phyloP scores from a whole-genome alignment of 441 rosid genomes.

The Arabidopsis lyrata region DNA sequence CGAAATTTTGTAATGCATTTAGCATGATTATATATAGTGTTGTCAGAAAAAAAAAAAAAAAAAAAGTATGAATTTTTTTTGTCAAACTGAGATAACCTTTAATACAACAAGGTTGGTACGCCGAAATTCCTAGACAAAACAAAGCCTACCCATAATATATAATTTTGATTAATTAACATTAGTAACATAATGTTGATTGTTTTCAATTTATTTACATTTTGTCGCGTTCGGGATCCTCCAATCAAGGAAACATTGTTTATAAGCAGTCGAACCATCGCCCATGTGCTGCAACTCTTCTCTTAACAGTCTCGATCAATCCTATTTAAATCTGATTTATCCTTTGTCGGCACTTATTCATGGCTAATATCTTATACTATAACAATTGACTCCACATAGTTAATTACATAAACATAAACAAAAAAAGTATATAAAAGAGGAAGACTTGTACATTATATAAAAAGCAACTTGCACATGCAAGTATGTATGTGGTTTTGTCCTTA shows the following conservation, averaged over 20 bases:
- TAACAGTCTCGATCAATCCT: constrained; percentile 32
- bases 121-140: constrained; percentile 30
- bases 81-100: constrained; percentile 30
- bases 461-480: constrained; percentile 46
- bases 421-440: constrained; percentile 5
- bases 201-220: constrained; percentile 1
- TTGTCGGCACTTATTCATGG: constrained; percentile 44
- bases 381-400: constrained; percentile 11
- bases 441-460: constrained; percentile 22
- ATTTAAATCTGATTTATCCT: constrained; percentile 31
- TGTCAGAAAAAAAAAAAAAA: background rate
- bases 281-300: constrained; percentile 37
- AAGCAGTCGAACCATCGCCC: constrained; percentile 38
- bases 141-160: constrained; percentile 28
- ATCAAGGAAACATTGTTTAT: constrained; percentile 43
- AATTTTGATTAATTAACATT: background rate
- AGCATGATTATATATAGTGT: background rate
- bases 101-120: constrained; percentile 36
- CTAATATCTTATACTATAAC: constrained; percentile 2
- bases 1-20: background rate
- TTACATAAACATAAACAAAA: constrained; percentile 15
- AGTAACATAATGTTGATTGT: constrained; percentile 2
- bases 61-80: constrained; percentile 1
- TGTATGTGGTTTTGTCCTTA: constrained; percentile 48
- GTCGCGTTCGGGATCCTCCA: constrained; percentile 23